Percentiles rank a stretch among this genome's conserved stretches.
Conservation (phyloP, 2,329 filamentous ascomycete species). For the Claviceps pazoutovae region DNA sequence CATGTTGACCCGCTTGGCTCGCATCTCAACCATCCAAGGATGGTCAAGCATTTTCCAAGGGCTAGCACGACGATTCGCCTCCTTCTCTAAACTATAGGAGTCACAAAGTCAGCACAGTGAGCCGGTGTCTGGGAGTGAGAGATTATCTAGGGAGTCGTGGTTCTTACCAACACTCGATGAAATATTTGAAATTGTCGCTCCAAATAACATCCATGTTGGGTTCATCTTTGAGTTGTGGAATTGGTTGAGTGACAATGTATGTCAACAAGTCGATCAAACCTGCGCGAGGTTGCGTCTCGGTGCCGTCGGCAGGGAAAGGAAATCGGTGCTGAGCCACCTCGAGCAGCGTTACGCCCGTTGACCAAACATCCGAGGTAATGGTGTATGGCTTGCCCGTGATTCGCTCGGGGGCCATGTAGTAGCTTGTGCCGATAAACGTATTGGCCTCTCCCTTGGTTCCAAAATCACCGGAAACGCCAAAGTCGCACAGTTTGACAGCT, state of each 20-base stretch:
- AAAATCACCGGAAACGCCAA: constrained; percentile 94
- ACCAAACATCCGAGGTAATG: constrained; percentile 98
- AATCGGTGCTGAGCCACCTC: constrained; percentile 99
- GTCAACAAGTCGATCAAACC: constrained; percentile 90
- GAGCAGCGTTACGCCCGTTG: constrained; percentile 87
- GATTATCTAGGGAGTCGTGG: neutral
- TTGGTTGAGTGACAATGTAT: constrained; percentile 91
- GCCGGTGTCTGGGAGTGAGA: neutral
- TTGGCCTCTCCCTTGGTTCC: constrained; percentile 97
- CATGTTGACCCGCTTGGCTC: constrained; percentile 94
- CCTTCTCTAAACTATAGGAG: constrained; percentile 70
- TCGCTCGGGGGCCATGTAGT: constrained; percentile 97
- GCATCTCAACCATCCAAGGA: constrained; percentile 97
- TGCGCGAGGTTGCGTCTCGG: constrained; percentile 84
- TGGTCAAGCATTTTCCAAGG: constrained; percentile 99
- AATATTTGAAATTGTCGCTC: constrained; percentile 98
- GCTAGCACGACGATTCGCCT: constrained; percentile 70
- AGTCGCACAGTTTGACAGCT: constrained; percentile 95
- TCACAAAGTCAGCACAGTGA: constrained; percentile 11
- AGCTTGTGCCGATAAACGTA: constrained; percentile 96
- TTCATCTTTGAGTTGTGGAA: constrained; percentile 92
- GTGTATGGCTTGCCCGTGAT: constrained; percentile 97
- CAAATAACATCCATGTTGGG: constrained; percentile 78
- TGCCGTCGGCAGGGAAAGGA: constrained; percentile 92
- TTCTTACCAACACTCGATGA: constrained; percentile 95